Evolutionary conservation across 495 filamentous ascomycete species (phyloP).

Genomic region (Trichoderma reesei): DNA sequence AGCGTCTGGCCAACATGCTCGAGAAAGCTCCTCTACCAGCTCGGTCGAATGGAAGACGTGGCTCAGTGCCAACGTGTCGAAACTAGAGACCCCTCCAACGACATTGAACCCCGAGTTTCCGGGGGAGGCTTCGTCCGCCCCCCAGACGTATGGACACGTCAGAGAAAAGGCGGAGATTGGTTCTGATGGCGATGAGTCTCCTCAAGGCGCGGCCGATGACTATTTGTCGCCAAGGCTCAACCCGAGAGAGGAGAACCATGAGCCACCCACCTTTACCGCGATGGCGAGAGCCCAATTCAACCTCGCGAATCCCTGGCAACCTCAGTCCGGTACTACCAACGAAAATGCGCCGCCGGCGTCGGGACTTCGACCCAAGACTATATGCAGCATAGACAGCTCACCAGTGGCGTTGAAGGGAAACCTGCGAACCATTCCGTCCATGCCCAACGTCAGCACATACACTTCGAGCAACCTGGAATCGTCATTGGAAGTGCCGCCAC

Average conservation of each 20-base stretch:
- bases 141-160: conserved; percentile 38
- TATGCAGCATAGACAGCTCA: not conserved
- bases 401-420: not conserved
- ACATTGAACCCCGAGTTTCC: conserved; percentile 20
- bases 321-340: not conserved
- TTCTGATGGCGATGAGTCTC: conserved; percentile 33
- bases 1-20: not conserved
- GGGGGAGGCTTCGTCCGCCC: conserved; percentile 28
- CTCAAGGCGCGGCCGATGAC: conserved; percentile 6
- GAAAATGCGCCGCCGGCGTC: not conserved
- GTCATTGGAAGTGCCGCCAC: conserved; percentile 13
- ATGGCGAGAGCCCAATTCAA: not conserved
- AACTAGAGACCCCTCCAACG: conserved; percentile 30
- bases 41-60: conserved; percentile 46
- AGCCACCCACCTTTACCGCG: not conserved
- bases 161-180: conserved; percentile 52
- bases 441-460: conserved; percentile 8
- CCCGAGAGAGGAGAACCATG: not conserved
- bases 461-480: conserved; percentile 27
- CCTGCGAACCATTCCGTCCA: not conserved
- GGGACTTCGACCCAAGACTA: not conserved
- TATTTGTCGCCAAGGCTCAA: not conserved
- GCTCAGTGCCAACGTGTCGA: conserved; percentile 41
- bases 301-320: not conserved
- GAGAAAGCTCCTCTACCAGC: conserved; percentile 27